These are phyloP conservation scores for Arthrocladium fulminans DNA, from an alignment of 2,329 filamentous ascomycete genomes.

Conservation along the genomic window DNA sequence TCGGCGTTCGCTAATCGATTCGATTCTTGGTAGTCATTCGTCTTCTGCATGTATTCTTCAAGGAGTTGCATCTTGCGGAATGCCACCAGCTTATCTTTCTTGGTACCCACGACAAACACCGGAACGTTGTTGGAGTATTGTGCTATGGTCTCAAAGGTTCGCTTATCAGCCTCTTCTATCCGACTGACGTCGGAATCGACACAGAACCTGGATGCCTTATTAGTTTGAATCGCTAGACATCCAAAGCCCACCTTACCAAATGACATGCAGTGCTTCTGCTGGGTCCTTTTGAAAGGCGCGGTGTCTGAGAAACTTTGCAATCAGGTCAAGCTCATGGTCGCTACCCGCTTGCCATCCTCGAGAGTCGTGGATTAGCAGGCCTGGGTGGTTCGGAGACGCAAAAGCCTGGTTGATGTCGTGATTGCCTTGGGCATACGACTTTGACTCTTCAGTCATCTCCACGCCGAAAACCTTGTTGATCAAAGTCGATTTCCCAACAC, in stretches of 20 bases:
- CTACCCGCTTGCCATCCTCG: slow-evolving; percentile 29
- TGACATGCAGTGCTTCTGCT: slow-evolving; percentile 26
- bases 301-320: slow-evolving; percentile 26
- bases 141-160: slow-evolving; percentile 27
- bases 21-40: slow-evolving; percentile 22
- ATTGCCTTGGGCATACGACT: slow-evolving; percentile 23
- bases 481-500: slow-evolving; percentile 27
- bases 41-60: slow-evolving; percentile 18
- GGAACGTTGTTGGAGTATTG: slow-evolving; percentile 28
- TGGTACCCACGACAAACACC: slow-evolving; percentile 28
- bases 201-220: slow-evolving; percentile 24
- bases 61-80: slow-evolving; percentile 20
- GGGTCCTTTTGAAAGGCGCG: slow-evolving; percentile 25
- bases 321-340: slow-evolving; percentile 26
- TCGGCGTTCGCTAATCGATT: slow-evolving; percentile 21
- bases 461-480: slow-evolving; percentile 29
- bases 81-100: slow-evolving; percentile 29
- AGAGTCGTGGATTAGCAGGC: slow-evolving; percentile 30
- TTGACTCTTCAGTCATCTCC: slow-evolving; percentile 24
- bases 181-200: slow-evolving; percentile 28
- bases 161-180: slow-evolving; percentile 28
- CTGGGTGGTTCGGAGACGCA: slow-evolving; percentile 26
- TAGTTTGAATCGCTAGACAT: background rate
- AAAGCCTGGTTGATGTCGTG: slow-evolving; percentile 29
- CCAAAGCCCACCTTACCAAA: slow-evolving; percentile 22